These are phyloP conservation scores for Melaleuca alternifolia DNA, from an alignment of 345 rosid genomes.

Conservation along the genomic window DNA sequence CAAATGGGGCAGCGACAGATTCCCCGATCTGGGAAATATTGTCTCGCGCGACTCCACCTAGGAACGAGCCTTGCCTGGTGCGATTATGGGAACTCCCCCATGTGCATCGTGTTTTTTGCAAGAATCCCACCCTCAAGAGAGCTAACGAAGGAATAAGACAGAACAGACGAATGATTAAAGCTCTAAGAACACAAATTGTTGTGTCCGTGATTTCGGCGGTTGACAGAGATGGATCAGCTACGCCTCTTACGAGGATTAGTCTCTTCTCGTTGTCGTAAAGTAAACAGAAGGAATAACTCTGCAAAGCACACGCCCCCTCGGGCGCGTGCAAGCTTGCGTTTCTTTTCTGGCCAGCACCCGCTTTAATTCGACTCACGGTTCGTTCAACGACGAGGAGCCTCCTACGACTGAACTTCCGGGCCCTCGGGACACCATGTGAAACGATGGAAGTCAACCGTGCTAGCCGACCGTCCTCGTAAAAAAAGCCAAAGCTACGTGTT, in stretches of 20 bases:
- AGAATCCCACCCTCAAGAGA: not conserved
- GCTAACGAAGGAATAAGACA: not conserved
- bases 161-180: not conserved
- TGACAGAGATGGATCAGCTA: not conserved
- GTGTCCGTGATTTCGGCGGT: not conserved
- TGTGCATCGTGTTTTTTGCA: not conserved
- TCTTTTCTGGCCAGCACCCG: not conserved
- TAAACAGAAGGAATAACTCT: not conserved
- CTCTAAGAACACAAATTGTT: not conserved
- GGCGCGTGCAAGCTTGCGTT: not conserved
- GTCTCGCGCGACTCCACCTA: not conserved
- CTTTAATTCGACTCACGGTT: not conserved
- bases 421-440: not conserved
- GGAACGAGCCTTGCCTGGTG: not conserved
- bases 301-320: not conserved
- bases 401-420: not conserved
- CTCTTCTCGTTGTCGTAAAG: not conserved
- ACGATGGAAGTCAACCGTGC: not conserved
- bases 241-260: not conserved
- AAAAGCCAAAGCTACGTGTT: not conserved
- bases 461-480: not conserved
- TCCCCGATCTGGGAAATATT: not conserved
- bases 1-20: not conserved
- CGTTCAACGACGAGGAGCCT: not conserved
- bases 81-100: not conserved